Percentiles rank a stretch among this genome's conserved stretches.
phyloP scores from a whole-genome alignment of 78 protist species.

The Polysphondylium violaceum region DNA sequence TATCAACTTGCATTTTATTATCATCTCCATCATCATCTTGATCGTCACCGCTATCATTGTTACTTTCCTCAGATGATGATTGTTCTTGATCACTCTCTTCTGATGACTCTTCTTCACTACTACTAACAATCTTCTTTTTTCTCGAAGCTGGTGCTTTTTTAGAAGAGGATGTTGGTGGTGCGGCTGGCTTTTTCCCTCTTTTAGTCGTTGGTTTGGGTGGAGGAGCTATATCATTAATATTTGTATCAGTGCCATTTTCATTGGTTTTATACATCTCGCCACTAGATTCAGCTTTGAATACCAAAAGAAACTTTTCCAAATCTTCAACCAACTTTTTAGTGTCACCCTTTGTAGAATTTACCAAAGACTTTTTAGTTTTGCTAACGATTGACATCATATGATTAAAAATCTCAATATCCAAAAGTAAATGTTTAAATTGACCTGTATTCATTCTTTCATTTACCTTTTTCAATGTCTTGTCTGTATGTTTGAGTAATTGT shows the following conservation, averaged over 20 bases:
- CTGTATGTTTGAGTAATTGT: constrained; percentile 65
- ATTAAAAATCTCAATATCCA: constrained; percentile 62
- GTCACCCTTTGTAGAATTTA: neutral
- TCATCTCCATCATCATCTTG: no score
- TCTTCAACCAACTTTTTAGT: constrained; percentile 47
- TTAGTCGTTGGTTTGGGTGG: neutral
- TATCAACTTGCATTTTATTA: no score
- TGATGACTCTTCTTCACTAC: no score
- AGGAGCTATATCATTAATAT: neutral
- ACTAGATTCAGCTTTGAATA: constrained; percentile 8
- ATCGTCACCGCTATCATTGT: no score
- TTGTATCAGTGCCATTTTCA: neutral
- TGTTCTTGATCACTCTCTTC: no score
- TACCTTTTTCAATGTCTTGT: constrained; percentile 78
- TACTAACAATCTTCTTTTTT: constrained; percentile 15
- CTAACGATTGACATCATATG: constrained; percentile 16
- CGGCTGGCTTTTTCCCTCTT: neutral
- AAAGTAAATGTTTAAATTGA: constrained; percentile 34
- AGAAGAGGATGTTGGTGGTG: constrained; percentile 1
- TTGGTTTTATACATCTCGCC: neutral
- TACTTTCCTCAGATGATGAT: no score
- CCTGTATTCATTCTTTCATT: no score
- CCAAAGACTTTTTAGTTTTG: constrained; percentile 42
- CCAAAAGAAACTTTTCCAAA: constrained; percentile 56
- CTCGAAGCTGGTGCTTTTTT: constrained; percentile 19